Base-by-base conservation (phyloP, 2,329 filamentous ascomycete genomes). In the Cladophialophora exuberans region DNA sequence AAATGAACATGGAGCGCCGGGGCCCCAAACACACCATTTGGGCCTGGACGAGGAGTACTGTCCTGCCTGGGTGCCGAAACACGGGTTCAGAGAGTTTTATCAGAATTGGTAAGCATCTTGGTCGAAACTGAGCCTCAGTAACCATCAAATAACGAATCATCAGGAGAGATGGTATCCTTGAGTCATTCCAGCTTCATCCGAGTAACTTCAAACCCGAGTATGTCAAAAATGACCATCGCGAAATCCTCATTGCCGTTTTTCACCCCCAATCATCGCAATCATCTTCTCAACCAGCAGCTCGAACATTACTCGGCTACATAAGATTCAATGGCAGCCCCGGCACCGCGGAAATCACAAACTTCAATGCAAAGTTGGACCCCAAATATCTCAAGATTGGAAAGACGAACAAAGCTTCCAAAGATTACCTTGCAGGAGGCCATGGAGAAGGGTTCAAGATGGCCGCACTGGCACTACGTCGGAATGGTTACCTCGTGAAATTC, bases 361-460 rank as follows among this genome's bases (percentile, higher is more conserved):
- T 66, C 55, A 52, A 59, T 6, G 62, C 64, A 5, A 28, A 56
- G 15, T 44, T 68, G 10, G 42, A 49, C 5, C 22, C 23, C 22
- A 45, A 49, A 31, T 35, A 59, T 59, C 52, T 62, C 5, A 15
- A 30, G 9, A 6, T 53, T 33, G 23, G 54, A 38, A 31, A 39
- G 38, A 9, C 57, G 3, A 62, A 48, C 13, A 67, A 69, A 47
- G 25, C 53, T 20, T 5, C 6, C 4, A 52, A 58, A 0, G 13
- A 42, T 2, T 11, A 56, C n/a, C 4, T 54, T 17, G 63, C 67
- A 3, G 67, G 67, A 7, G 56, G 36, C 6, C 62, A 69, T 38
- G 67, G 67, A 2, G 65, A 69, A 51, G 65, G 64, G 1, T 64
- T 66, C 50, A 69, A 69, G 43, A 23, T 67, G 18, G 66, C 60